Evolutionary conservation across 2,329 filamentous ascomycete species (phyloP), one percentile per base, ranked within the genome.

Genomic region (Raffaelea albimanens): DNA sequence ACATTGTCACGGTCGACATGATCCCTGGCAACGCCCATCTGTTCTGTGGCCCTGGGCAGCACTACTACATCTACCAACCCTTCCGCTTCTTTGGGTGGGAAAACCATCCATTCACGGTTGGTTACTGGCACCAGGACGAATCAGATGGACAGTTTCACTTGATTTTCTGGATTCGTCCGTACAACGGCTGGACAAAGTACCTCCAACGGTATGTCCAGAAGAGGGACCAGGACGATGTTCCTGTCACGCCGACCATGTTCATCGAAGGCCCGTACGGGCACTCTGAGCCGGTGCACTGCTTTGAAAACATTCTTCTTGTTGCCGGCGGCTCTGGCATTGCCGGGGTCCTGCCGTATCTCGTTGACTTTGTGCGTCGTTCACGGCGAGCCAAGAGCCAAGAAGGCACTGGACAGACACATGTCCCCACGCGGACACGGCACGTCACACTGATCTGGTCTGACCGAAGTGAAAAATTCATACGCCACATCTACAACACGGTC

Each of bases 21-120:
- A 40, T 48, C 8, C 52, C 50, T 2, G 48, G 25, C 18, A 38
- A 48, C 23, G 19, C 20, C 19, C 19, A 39, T 40, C 34, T 53
- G n/a, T 33, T 55, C 9, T 62, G 64, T 2, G 50, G 53, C 0
- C 63, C 69, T 0, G 71, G 71, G 0, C 71, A 67, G 0, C 72
- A 64, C 52, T 73, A 69, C 53, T 73, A 70, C 47, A 52, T 74
- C 1, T 66, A 68, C 41, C 58, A 70, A 5, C 61, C 73, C 5
- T 61, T 67, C 42, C 63, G 62, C 19, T 46, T 58, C 11, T 56
- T 61, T 1, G 64, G 64, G 45, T 75, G 71, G 72, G 69, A 75
- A 49, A 72, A 67, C 49, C 72, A 75, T 39, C 72, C 72, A 0
- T 75, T 75, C 44, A 73, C 71, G 0, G 65, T 73, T 10, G 68